Percentiles rank a stretch among this genome's conserved stretches.
phyloP scores from a whole-genome alignment of 2,329 filamentous ascomycete genomes.

The Metarhizium anisopliae region DNA sequence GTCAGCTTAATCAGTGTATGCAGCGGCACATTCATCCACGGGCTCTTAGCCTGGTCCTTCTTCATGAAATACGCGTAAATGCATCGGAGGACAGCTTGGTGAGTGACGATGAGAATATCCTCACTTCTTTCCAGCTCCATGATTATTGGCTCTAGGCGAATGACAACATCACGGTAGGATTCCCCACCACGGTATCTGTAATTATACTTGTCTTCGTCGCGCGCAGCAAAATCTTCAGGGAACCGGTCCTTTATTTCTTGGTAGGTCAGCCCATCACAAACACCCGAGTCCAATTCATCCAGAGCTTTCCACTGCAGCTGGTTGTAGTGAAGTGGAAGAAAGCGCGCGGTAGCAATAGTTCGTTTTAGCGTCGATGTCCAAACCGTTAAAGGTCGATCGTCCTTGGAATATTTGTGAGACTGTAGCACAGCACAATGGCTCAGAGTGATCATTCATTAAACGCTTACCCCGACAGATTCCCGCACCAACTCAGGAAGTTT shows the following conservation, averaged over 20 bases:
- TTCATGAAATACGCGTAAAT: constrained; percentile 99
- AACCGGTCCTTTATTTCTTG: constrained; percentile 86
- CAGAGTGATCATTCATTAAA: not conserved
- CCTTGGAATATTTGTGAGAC: constrained; percentile 27
- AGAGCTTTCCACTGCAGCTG: constrained; percentile 98
- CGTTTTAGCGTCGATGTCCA: constrained; percentile 61
- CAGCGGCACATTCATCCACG: constrained; percentile 97
- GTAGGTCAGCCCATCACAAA: constrained; percentile 94
- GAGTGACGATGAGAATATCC: constrained; percentile 95
- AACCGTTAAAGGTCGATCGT: constrained; percentile 51
- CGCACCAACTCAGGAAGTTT: constrained; percentile 78
- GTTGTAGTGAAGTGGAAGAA: constrained; percentile 73
- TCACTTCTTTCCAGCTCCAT: constrained; percentile 97
- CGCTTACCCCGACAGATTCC: constrained; percentile 73
- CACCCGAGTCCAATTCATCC: constrained; percentile 91
- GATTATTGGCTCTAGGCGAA: constrained; percentile 95
- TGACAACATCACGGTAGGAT: constrained; percentile 92
- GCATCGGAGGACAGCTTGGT: constrained; percentile 92
- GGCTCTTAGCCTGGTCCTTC: constrained; percentile 81
- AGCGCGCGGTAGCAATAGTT: constrained; percentile 84
- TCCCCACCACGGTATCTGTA: constrained; percentile 97
- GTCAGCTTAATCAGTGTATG: constrained; percentile 96
- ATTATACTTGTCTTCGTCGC: constrained; percentile 99
- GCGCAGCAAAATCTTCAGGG: constrained; percentile 89
- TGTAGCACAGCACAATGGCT: not conserved